These are phyloP conservation scores for Penicillium sp. DNA, from an alignment of 2,329 filamentous ascomycete genomes.

Conservation along the genomic window DNA sequence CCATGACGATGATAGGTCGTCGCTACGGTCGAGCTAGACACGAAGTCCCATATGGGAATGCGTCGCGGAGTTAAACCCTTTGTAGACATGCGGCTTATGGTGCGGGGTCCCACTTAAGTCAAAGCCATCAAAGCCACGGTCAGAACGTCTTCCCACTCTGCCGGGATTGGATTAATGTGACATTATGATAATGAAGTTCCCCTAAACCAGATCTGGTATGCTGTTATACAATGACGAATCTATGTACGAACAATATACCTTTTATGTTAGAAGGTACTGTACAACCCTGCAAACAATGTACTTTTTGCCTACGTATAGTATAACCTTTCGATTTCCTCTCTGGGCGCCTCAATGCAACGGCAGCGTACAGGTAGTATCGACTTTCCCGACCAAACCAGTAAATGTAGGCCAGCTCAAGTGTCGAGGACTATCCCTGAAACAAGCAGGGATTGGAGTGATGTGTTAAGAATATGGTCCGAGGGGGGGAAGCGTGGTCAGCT, in stretches of 20 bases:
- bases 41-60: neutral
- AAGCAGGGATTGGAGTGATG: slow-evolving; percentile 7
- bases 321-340: too few species aligned
- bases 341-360: slow-evolving; percentile 14
- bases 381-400: neutral
- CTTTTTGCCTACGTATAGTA: neutral
- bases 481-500: neutral
- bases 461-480: neutral
- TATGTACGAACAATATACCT: neutral
- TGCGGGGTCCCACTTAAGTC: neutral
- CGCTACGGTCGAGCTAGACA: neutral
- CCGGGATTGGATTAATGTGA: neutral
- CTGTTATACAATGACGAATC: neutral
- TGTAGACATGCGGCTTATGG: neutral
- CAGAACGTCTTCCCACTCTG: neutral
- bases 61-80: slow-evolving; percentile 12
- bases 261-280: neutral
- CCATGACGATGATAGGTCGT: neutral
- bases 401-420: slow-evolving; percentile 7
- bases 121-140: neutral
- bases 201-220: neutral
- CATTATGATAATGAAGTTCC: neutral
- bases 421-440: slow-evolving; percentile 11
- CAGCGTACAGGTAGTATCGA: slow-evolving; percentile 17
- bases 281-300: neutral